Evolutionary conservation across 306 rosid species (phyloP).

Genomic region (Ochetophila trinervis): DNA sequence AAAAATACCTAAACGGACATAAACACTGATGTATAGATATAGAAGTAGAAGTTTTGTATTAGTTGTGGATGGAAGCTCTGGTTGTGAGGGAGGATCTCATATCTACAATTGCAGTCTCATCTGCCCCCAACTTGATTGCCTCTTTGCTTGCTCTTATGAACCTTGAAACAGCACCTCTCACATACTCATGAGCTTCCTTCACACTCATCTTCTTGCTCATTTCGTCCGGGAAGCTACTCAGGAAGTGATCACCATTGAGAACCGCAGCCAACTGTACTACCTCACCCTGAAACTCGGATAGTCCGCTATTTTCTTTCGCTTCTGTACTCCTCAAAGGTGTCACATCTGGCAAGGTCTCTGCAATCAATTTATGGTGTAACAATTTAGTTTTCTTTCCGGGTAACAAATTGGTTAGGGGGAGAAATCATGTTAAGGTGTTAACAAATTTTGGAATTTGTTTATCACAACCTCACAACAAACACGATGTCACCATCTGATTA

Average conservation of each 20-base stretch:
- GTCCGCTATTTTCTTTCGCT: conserved; percentile 56
- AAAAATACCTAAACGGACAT: conserved; percentile 16
- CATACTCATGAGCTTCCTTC: conserved; percentile 74
- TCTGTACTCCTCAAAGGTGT: conserved; percentile 63
- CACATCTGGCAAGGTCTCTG: conserved; percentile 88
- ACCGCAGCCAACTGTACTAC: conserved; percentile 91
- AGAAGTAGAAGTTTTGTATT: conserved; percentile 1
- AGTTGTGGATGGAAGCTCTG: conserved; percentile 64
- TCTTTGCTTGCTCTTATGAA: conserved; percentile 94
- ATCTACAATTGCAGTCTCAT: conserved; percentile 87
- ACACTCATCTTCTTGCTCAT: conserved; percentile 87
- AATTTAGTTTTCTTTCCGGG: not conserved
- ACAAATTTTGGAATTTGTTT: too few species aligned
- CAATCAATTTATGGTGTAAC: conserved; percentile 5
- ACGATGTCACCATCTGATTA: not conserved
- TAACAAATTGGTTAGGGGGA: not conserved
- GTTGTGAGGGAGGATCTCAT: conserved; percentile 99
- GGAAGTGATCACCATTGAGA: conserved; percentile 86
- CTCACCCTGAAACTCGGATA: conserved; percentile 91
- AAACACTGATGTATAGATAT: not conserved
- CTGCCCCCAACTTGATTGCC: conserved; percentile 87
- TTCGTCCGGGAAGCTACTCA: conserved; percentile 86
- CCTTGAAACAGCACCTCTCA: conserved; percentile 76
- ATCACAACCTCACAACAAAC: too few species aligned
- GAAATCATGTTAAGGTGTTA: too few species aligned